Percentiles rank a stretch among this genome's conserved stretches.
Conservation (phyloP, 1,284 basidiomycete genomes). For the Somion occarium region DNA sequence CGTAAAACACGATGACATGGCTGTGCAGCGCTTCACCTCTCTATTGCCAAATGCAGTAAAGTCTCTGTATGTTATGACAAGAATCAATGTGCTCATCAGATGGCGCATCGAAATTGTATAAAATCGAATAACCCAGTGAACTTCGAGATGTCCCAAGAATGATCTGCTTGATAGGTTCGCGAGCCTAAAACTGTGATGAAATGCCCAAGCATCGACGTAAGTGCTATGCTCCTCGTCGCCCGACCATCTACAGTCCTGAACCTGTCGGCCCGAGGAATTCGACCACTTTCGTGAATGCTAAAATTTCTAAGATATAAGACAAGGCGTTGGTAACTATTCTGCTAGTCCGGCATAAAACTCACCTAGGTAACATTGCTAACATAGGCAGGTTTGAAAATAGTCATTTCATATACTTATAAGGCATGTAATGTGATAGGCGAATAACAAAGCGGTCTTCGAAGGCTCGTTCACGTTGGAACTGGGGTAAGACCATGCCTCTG, state of each 20-base stretch:
- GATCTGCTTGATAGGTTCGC: no score
- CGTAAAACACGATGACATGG: no score
- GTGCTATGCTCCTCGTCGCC: constrained; percentile 81
- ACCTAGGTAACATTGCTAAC: constrained; percentile 73
- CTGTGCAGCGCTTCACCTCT: no score
- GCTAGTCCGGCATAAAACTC: constrained; percentile 35
- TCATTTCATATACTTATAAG: constrained; percentile 78
- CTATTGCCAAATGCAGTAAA: no score
- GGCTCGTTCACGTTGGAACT: constrained; percentile 59
- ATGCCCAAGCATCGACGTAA: constrained; percentile 85
- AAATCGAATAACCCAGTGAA: no score
- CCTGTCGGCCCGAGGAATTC: constrained; percentile 83
- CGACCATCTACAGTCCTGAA: constrained; percentile 60
- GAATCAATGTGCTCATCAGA: no score
- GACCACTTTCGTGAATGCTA: constrained; percentile 81
- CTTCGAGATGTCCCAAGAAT: no score
- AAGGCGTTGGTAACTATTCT: not conserved
- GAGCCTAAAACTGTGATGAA: constrained; percentile 74
- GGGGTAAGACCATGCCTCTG: constrained; percentile 84
- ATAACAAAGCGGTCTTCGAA: constrained; percentile 73
- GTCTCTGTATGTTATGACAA: no score
- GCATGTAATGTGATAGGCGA: constrained; percentile 81
- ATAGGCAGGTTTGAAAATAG: constrained; percentile 93
- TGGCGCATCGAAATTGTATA: no score
- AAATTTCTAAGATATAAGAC: constrained; percentile 88